Percentiles rank a stretch among this genome's conserved stretches.
Evolutionary conservation across 164 flowering plant species (phyloP).

Genomic region (Annona cherimola): DNA sequence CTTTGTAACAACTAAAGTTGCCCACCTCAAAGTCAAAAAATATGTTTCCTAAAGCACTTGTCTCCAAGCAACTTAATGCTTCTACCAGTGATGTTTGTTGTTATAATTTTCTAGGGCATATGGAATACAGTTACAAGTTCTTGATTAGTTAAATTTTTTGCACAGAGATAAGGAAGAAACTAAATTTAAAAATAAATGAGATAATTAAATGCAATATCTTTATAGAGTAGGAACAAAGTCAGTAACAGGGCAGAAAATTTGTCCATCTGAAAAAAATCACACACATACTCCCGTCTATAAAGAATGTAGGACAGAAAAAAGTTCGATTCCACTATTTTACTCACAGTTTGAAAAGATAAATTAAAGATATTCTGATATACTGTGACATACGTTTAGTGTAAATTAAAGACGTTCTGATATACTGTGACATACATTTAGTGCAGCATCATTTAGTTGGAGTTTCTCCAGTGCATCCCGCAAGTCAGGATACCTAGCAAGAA

Average conservation of each 20-base stretch:
- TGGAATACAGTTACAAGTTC: too few relatives aligned
- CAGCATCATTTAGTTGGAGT: slow-evolving; percentile 95
- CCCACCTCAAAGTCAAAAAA: too few relatives aligned
- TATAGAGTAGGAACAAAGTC: not conserved
- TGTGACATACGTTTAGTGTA: not conserved
- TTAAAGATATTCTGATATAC: not conserved
- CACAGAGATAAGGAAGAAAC: too few relatives aligned
- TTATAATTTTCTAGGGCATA: too few relatives aligned
- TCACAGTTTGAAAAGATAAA: not conserved
- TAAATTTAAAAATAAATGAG: too few relatives aligned
- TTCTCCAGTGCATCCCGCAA: slow-evolving; percentile 95
- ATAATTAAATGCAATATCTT: too few relatives aligned
- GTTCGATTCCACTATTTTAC: not conserved
- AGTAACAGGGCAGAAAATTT: not conserved
- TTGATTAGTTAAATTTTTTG: too few relatives aligned
- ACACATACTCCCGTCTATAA: too few relatives aligned
- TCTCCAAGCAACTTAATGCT: too few relatives aligned
- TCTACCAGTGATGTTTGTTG: too few relatives aligned
- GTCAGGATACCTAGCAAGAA: slow-evolving; percentile 63
- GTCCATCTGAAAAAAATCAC: not conserved
- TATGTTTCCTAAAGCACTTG: too few relatives aligned
- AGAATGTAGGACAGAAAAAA: not conserved
- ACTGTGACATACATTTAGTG: slow-evolving; percentile 55
- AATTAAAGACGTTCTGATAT: not conserved
- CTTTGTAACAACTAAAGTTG: too few relatives aligned